phyloP scores from a whole-genome alignment of 305 asterid genomes.

The Euphrasia arctica region DNA sequence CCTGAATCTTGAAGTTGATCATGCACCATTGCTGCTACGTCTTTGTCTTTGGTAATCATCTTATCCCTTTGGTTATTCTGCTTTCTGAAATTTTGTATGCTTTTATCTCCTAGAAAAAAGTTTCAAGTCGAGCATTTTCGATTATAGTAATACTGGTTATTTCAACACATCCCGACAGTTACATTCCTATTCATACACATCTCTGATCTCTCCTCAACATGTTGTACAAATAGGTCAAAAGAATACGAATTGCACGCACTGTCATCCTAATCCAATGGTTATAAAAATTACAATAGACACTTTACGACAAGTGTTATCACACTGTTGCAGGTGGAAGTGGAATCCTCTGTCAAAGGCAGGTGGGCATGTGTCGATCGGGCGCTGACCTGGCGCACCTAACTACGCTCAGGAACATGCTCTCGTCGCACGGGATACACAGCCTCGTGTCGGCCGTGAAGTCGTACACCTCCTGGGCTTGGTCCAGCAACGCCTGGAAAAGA shows the following conservation, averaged over 20 bases:
- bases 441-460: slow-evolving; percentile 58
- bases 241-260: not conserved
- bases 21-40: not conserved
- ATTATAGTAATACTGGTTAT: too few relatives aligned
- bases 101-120: too few relatives aligned
- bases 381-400: slow-evolving; percentile 69
- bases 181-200: not conserved
- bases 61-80: not conserved
- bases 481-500: slow-evolving; percentile 72
- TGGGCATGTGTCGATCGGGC: slow-evolving; percentile 33
- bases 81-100: not conserved
- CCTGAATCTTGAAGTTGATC: too few relatives aligned
- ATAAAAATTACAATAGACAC: not conserved
- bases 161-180: not conserved
- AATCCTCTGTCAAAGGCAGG: slow-evolving; percentile 38
- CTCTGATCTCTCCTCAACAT: not conserved
- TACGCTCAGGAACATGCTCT: slow-evolving; percentile 63
- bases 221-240: not conserved
- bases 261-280: not conserved
- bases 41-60: not conserved
- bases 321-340: too few relatives aligned
- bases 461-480: slow-evolving; percentile 77
- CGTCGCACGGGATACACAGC: slow-evolving; percentile 82
- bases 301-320: too few relatives aligned
- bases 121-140: not conserved